Base-by-base conservation (phyloP, 2,329 filamentous ascomycete species). In the Davidsoniella eucalypti region DNA sequence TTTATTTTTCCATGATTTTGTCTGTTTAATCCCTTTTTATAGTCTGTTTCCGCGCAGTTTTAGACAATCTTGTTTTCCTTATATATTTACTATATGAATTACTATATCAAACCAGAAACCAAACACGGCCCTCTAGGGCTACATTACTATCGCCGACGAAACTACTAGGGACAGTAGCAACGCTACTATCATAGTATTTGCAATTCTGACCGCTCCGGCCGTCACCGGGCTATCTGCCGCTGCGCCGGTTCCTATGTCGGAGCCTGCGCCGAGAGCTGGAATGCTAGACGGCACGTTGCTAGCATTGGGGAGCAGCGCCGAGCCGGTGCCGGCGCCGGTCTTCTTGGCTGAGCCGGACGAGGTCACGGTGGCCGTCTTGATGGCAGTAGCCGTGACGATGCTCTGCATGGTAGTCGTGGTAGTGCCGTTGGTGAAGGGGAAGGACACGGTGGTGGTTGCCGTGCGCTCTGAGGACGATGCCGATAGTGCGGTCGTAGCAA, bases 231-330 rank as follows among this genome's bases (percentile, higher is more conserved):
- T 43, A 5, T 42, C 23, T 5, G 42, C 17, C 17, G 42, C 16
- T 8, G 46, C 25, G 5, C 51, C 51, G 1, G 51, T 48, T 7
- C 47, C 16, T 8, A 42, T 14, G 3, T 46, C 46, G 1, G 51
- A 44, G 10, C 47, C 46, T 17, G 37, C 33, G 7, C 47, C 51
- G 16, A 52, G 41, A 16, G 51, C 51, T 12, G 51, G 51, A 6
- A 52, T 52, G 4, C 40, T 46, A n/a, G 51, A 29, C 25, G 46
- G 51, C 37, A 52, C 51, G 14, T 44, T 52, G n/a, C 25, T 44
- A 5, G 47, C 36, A 17, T 49, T 29, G 5, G 51, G 51, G 33
- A 52, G 29, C 42, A 52, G 2, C 7, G 44, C 44, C 4, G 38
- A 17, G 12, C 40, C 38, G 10, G 45, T 41, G 5, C 39, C 39